A percentile compares a stretch with the other conserved stretches of the same genome.
Conservation (phyloP, 208 protist species). For the Endotrypanum monterogeii region DNA sequence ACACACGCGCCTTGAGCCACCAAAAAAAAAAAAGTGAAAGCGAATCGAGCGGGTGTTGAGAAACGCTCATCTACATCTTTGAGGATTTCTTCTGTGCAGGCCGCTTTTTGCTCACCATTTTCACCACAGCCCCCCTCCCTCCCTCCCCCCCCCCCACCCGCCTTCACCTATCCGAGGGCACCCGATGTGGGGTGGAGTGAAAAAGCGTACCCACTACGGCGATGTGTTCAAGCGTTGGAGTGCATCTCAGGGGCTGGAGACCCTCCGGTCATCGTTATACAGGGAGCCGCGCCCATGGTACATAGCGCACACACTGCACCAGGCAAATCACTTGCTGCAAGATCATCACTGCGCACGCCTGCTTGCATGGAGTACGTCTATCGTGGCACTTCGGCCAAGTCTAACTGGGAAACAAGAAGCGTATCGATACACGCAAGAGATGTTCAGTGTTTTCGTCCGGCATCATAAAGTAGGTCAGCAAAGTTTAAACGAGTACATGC, state of each 20-base stretch:
- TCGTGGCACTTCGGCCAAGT: constrained; percentile 56
- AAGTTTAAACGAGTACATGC: constrained; percentile 73
- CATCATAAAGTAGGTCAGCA: constrained; percentile 72
- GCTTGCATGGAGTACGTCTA: constrained; percentile 73
- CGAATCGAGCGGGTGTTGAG: no score
- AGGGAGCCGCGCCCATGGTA: constrained; percentile 88
- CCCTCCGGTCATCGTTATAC: constrained; percentile 57
- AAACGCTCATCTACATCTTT: not conserved
- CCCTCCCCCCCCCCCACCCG: not conserved
- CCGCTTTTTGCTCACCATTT: not conserved
- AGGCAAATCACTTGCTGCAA: constrained; percentile 69
- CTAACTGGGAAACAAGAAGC: constrained; percentile 47
- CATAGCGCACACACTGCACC: constrained; percentile 68
- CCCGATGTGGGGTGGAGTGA: constrained; percentile 87
- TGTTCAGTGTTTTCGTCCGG: constrained; percentile 68
- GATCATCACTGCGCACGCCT: constrained; percentile 82
- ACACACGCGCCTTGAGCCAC: not conserved
- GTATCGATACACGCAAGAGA: constrained; percentile 83
- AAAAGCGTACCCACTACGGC: constrained; percentile 62
- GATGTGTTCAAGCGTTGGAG: constrained; percentile 80
- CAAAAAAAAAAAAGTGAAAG: no score
- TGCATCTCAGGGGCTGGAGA: constrained; percentile 64
- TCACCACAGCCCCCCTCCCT: not conserved
- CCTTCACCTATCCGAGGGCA: not conserved
- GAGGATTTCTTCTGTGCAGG: not conserved